A percentile compares a stretch with the other conserved stretches of the same genome.
Evolutionary conservation across 2,329 filamentous ascomycete species (phyloP).

Genomic region (Volutella citrinella): DNA sequence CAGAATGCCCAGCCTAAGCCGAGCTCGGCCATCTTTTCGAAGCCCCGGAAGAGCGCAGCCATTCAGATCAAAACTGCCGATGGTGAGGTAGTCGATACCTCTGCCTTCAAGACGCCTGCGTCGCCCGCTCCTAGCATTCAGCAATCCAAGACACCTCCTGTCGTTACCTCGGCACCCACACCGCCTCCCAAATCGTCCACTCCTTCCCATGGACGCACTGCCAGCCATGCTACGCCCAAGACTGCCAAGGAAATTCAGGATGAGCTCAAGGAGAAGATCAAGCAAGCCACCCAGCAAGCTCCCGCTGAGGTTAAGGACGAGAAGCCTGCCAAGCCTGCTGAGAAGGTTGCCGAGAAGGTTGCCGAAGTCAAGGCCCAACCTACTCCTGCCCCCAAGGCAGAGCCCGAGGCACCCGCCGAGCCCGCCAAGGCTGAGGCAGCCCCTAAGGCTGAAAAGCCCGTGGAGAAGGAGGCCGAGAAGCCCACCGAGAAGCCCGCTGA

Average conservation of each 20-base stretch:
- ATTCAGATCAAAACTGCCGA: slow-evolving; percentile 82
- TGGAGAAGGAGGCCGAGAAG: slow-evolving; percentile 27
- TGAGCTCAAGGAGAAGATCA: slow-evolving; percentile 79
- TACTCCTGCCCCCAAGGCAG: slow-evolving; percentile 2
- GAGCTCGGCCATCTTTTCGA: slow-evolving; percentile 45
- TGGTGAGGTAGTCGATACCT: slow-evolving; percentile 74
- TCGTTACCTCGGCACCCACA: slow-evolving; percentile 73
- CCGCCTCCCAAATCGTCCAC: slow-evolving; percentile 75
- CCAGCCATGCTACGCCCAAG: slow-evolving; percentile 67
- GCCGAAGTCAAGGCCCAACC: slow-evolving; percentile 15
- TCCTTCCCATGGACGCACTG: slow-evolving; percentile 65
- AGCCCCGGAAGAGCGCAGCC: slow-evolving; percentile 65
- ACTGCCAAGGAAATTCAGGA: slow-evolving; percentile 77
- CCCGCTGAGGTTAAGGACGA: slow-evolving; percentile 30
- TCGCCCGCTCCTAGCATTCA: slow-evolving; percentile 55
- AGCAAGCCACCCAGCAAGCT: slow-evolving; percentile 50
- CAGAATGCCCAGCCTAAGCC: slow-evolving; percentile 57
- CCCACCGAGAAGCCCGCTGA: too few relatives aligned
- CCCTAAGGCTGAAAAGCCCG: slow-evolving; percentile 17
- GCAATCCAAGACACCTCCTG: slow-evolving; percentile 62
- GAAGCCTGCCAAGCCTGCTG: slow-evolving; percentile 24
- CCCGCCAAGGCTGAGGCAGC: slow-evolving; percentile 6
- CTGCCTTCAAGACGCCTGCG: slow-evolving; percentile 54
- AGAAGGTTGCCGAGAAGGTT: slow-evolving; percentile 8
- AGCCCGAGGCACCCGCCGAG: slow-evolving; percentile 10